Evolutionary conservation across 1,284 basidiomycete genomes (phyloP).

Genomic region (Hortiboletus rubellus): DNA sequence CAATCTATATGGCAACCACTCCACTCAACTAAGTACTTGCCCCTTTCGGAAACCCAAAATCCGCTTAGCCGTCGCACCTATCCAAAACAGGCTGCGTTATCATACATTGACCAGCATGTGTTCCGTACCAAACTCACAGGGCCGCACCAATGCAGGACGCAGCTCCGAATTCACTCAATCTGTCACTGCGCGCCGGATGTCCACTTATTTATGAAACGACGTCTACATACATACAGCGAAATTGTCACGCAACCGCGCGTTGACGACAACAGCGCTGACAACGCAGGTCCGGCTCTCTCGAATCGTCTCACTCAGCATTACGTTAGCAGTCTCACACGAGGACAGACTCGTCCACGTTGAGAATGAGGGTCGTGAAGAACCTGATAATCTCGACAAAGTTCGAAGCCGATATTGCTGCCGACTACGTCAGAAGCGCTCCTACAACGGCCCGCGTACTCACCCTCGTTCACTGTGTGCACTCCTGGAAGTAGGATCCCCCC

Average conservation of each 20-base stretch:
- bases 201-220: background rate
- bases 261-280: background rate
- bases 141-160: too few relatives aligned
- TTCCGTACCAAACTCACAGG: background rate
- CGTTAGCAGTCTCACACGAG: background rate
- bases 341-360: constrained; percentile 46
- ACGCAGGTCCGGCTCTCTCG: background rate
- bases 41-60: background rate
- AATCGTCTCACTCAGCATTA: background rate
- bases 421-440: background rate
- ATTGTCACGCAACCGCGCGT: background rate
- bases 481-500: constrained; percentile 36
- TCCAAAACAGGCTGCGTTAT: background rate
- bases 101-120: too few relatives aligned
- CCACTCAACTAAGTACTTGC: background rate
- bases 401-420: constrained; percentile 38
- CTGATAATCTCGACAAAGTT: constrained; percentile 45
- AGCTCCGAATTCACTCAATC: background rate
- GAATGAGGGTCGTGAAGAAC: constrained; percentile 48
- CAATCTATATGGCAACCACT: background rate
- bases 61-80: background rate
- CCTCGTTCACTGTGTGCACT: constrained; percentile 54
- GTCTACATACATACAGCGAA: background rate
- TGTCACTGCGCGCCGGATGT: too few relatives aligned
- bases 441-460: constrained; percentile 4